phyloP scores from a whole-genome alignment of 352 stramenopile species.

The Phytophthora pistaciae region DNA sequence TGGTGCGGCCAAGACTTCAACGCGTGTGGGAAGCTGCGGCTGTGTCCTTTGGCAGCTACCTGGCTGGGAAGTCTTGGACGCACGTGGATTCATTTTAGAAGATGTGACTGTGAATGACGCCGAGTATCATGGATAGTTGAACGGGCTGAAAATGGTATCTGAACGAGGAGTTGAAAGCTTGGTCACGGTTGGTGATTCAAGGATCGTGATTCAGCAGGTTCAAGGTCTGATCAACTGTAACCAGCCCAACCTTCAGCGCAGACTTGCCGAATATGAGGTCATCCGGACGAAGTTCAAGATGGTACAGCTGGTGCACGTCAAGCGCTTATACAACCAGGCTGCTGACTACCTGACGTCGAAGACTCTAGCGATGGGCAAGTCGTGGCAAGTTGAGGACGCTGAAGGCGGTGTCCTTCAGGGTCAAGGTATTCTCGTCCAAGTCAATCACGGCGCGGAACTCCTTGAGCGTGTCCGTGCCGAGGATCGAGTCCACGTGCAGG shows the following conservation, averaged over 20 bases:
- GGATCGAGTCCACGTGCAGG: too few relatives aligned
- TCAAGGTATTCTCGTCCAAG: too few relatives aligned
- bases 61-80: neutral
- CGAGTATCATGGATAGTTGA: neutral
- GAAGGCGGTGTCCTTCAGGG: too few relatives aligned
- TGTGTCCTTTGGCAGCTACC: too few relatives aligned
- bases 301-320: neutral
- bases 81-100: neutral
- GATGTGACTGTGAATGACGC: constrained; percentile 10
- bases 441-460: too few relatives aligned
- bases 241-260: neutral
- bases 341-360: too few relatives aligned
- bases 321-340: neutral
- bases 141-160: neutral
- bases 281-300: neutral
- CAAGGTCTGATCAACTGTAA: constrained; percentile 6
- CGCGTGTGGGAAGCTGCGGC: too few relatives aligned
- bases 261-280: neutral
- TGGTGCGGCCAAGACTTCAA: too few relatives aligned
- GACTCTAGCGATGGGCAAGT: neutral
- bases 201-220: constrained; percentile 3
- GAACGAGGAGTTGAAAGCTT: neutral
- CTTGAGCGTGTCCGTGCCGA: too few relatives aligned
- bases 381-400: too few relatives aligned
- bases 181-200: too few relatives aligned